Evolutionary conservation across 345 rosid genomes (phyloP), one percentile per base, ranked within the genome.

Genomic region (Corymbia maculata): DNA sequence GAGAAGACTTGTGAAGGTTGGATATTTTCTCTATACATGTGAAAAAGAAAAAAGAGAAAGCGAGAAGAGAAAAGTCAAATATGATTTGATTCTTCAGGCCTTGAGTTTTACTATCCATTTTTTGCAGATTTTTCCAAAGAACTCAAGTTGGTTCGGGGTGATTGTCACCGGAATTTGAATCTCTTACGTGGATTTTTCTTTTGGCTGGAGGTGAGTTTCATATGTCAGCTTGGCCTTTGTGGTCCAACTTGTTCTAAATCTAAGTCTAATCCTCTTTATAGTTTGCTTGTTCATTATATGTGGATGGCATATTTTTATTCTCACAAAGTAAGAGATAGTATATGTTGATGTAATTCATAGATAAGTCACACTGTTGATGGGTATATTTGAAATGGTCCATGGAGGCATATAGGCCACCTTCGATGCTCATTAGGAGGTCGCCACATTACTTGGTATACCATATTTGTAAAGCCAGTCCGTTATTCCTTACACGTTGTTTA

Each of bases 101-200:
- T 45, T 42, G 7, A 75, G 10, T 21, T 75, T 42, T 75, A 75
- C 42, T 42, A 10, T 75, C 84, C 19, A 42, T 61, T 55, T 86
- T 86, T 88, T 92, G 92, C 94, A 95, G 99, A 94, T 88, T 92
- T 97, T 80, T 87, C 85, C 55, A 64, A 17, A 68, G 89, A 88
- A 87, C 52, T 91, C 32, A 70, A 84, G 75, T 24, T 28, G 14
- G 85, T 85, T 16, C 19, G 52, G 88, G 47, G 86, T 66, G 92
- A 95, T 89, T 66, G 0, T 49, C 86, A 21, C 53, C 89, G 91
- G 89, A 90, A 86, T 68, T 90, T 96, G 88, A 94, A 92, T 90
- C 92, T 97, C 75, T 90, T 97, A 87, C 99, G 98, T 16, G 98
- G 96, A 70, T 96, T 96, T 89, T 93, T 94, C 94, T 97, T 87